A percentile compares a stretch with the other conserved stretches of the same genome.
Evolutionary conservation across 2,329 filamentous ascomycete genomes (phyloP).

Genomic region (Colletotrichum neosansevieriae): DNA sequence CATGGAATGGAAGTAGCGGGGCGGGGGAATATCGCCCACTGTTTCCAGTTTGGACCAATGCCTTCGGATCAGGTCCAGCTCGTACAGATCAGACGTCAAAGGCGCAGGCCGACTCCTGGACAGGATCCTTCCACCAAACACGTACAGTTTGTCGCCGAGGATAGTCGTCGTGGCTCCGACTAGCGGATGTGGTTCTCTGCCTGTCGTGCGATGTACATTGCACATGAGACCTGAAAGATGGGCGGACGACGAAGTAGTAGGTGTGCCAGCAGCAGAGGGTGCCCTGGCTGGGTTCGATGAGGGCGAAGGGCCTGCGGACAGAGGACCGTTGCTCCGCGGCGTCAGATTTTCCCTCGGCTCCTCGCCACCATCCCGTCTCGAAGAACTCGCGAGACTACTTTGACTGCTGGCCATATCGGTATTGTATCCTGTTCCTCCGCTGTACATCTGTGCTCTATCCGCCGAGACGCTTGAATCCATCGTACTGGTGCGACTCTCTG

Average conservation of each 20-base stretch:
- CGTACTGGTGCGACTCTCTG: slow-evolving; percentile 58
- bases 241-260: slow-evolving; percentile 62
- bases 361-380: slow-evolving; percentile 58
- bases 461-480: slow-evolving; percentile 60
- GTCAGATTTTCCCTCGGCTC: slow-evolving; percentile 60
- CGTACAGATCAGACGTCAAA: slow-evolving; percentile 91
- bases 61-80: slow-evolving; percentile 88
- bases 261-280: slow-evolving; percentile 55
- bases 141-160: slow-evolving; percentile 93
- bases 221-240: slow-evolving; percentile 77
- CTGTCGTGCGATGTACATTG: slow-evolving; percentile 86
- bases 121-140: slow-evolving; percentile 91
- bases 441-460: slow-evolving; percentile 53
- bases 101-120: slow-evolving; percentile 84
- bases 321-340: slow-evolving; percentile 64
- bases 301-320: slow-evolving; percentile 69
- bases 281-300: slow-evolving; percentile 57
- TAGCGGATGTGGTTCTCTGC: slow-evolving; percentile 88
- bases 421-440: slow-evolving; percentile 47
- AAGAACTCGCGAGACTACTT: slow-evolving; percentile 40
- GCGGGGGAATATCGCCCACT: slow-evolving; percentile 85
- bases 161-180: slow-evolving; percentile 97
- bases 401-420: slow-evolving; percentile 53
- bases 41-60: slow-evolving; percentile 95
- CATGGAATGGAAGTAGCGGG: slow-evolving; percentile 97